phyloP scores from a whole-genome alignment of 2,329 filamentous ascomycete species.

The Paecilomyces sp. region DNA sequence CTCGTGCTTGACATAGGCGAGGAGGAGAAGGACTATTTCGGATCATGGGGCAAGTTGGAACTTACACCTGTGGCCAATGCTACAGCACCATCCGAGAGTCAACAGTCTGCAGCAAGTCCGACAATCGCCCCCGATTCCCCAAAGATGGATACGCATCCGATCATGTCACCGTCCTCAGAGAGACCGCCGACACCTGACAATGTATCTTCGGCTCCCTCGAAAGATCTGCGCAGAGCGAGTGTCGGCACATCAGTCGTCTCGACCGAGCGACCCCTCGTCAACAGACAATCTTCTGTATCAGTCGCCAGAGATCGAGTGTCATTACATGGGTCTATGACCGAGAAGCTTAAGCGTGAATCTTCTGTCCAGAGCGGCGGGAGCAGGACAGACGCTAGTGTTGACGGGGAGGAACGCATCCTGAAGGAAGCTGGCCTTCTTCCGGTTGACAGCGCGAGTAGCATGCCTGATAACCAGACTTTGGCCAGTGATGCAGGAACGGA shows the following conservation, averaged over 20 bases:
- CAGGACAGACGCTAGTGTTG: constrained; percentile 33
- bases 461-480: constrained; percentile 19
- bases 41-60: constrained; percentile 2
- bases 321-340: constrained; percentile 15
- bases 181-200: constrained; percentile 11
- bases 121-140: constrained; percentile 13
- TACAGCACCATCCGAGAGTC: constrained; percentile 12
- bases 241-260: constrained; percentile 24
- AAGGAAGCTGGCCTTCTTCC: constrained; percentile 56
- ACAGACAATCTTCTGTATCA: constrained; percentile 21
- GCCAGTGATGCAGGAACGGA: constrained; percentile 38
- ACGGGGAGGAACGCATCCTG: constrained; percentile 60
- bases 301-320: constrained; percentile 20
- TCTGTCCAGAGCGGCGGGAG: constrained; percentile 33
- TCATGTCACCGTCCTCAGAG: constrained; percentile 8
- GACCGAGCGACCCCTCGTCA: constrained; percentile 18
- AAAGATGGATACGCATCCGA: constrained; percentile 12
- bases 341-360: constrained; percentile 26
- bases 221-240: constrained; percentile 23
- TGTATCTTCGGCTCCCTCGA: constrained; percentile 13
- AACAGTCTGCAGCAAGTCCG: constrained; percentile 8
- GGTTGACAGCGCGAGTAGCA: constrained; percentile 33
- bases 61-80: constrained; percentile 5
- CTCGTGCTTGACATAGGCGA: constrained; percentile 78
- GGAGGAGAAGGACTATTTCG: constrained; percentile 39